Evolutionary conservation across 2,329 filamentous ascomycete species (phyloP), one percentile per base, ranked within the genome.

Genomic region (Mycosphaerella sp.): DNA sequence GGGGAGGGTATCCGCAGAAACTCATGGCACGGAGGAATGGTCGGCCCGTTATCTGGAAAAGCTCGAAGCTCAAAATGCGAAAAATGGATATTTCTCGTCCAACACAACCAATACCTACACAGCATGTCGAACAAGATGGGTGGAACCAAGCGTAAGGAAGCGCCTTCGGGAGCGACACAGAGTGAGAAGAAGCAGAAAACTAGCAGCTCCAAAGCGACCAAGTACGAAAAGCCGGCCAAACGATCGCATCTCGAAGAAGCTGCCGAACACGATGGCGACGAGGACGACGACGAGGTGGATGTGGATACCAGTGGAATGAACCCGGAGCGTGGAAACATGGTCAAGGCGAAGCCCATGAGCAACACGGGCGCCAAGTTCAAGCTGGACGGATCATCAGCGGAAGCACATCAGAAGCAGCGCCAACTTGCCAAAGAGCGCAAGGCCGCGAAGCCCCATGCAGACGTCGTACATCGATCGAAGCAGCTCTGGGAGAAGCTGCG

Each of bases 401-500:
- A 98, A 76, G 84, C 89, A 17, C 93, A 97, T 69, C 83, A 84
- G 44, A 95, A 95, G 71, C 93, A 98, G 73, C 95, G 91, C 71
- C 85, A 85, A 57, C 76, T 96, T 44, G 85, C 83, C 18, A 85
- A 84, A 65, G 91, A 97, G 68, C 87, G 94, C 61, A 96, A 90
- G 76, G 85, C 87, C 34, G 85, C 87, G 39, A 97, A 96, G 73
- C 93, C 93, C 18, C 84, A 97, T 60, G 89, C 91, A 66, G 90
- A 97, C 68, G 82, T 87, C 65, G 84, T 97, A 59, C 81, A 85
- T 57, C 84, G 89, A 56, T 87, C 88, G 48, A 98, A 98, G 78
- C 95, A 96, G 75, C 80, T 98, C 47, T 98, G 93, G 94, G 93
- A 98, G 75, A 82, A 87, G 55, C 73, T 98, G 66, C 85, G 93